Conservation (phyloP, 2,329 filamentous ascomycete species). For the Tricladium varicosporioides region DNA sequence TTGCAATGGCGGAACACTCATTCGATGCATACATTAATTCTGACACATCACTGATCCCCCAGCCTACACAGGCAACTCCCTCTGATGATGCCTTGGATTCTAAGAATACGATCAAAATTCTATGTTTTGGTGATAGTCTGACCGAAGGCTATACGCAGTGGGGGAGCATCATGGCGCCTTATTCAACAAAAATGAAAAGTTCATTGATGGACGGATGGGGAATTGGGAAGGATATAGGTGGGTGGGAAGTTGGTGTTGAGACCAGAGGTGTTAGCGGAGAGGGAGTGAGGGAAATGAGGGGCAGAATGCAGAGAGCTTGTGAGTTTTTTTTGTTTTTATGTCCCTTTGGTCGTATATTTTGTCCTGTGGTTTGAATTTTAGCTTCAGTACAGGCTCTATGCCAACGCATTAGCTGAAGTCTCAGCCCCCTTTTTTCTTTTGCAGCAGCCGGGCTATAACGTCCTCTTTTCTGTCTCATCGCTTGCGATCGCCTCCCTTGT, state of each 20-base stretch:
- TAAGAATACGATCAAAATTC: constrained; percentile 9
- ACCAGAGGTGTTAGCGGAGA: constrained; percentile 25
- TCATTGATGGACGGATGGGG: constrained; percentile 38
- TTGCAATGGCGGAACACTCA: too few relatives aligned
- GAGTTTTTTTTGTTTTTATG: constrained; percentile 1
- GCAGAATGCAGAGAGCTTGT: constrained; percentile 11
- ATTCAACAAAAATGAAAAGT: constrained; percentile 47
- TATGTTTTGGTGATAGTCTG: constrained; percentile 38
- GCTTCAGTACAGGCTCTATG: too few relatives aligned
- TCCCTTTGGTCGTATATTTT: not conserved
- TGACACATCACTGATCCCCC: too few relatives aligned
- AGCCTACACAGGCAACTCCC: too few relatives aligned
- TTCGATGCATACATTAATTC: too few relatives aligned
- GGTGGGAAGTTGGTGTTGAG: constrained; percentile 13
- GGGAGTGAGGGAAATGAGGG: constrained; percentile 19
- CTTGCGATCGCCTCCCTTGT: too few relatives aligned
- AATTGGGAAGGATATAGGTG: not conserved
- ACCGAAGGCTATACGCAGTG: constrained; percentile 53
- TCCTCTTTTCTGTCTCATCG: too few relatives aligned
- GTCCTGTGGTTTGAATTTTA: not conserved
- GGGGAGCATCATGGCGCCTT: constrained; percentile 50
- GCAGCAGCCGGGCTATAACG: too few relatives aligned
- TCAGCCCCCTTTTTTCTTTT: too few relatives aligned
- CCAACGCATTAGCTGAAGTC: too few relatives aligned
- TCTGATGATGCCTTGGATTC: too few relatives aligned